These are phyloP conservation scores for Atalantia buxifolia DNA, from an alignment of 345 rosid genomes.

Conservation along the genomic window DNA sequence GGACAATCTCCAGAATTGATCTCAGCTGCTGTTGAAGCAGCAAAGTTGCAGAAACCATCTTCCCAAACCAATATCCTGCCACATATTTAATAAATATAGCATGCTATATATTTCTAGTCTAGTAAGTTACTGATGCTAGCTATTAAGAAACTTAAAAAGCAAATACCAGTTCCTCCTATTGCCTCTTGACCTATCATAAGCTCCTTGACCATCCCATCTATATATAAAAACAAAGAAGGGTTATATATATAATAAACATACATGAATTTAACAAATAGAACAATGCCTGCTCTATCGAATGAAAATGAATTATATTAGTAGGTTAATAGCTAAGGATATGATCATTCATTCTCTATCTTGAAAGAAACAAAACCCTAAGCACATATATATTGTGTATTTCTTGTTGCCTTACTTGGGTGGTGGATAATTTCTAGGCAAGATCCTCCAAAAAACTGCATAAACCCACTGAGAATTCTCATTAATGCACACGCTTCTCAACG, in stretches of 20 bases:
- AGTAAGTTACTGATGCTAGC: background rate
- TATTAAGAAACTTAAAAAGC: background rate
- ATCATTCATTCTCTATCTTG: conserved; percentile 8
- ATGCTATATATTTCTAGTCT: background rate
- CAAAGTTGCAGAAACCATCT: conserved; percentile 98
- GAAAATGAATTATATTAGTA: conserved; percentile 7
- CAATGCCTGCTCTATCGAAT: background rate
- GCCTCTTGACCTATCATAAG: conserved; percentile 94
- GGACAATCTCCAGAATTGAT: conserved; percentile 52
- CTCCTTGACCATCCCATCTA: conserved; percentile 97
- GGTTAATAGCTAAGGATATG: background rate
- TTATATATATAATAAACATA: background rate
- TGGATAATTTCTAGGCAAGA: conserved; percentile 96
- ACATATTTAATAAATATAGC: background rate
- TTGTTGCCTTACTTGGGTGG: conserved; percentile 82
- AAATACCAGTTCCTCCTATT: conserved; percentile 93
- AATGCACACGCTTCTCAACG: conserved; percentile 87
- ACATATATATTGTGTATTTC: background rate
- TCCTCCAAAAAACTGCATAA: conserved; percentile 99
- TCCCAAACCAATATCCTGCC: conserved; percentile 98
- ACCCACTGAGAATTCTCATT: conserved; percentile 92
- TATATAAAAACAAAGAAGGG: conserved; percentile 9
- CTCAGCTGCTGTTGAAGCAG: conserved; percentile 59
- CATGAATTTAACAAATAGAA: background rate
- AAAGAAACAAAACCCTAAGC: conserved; percentile 6